Evolutionary conservation across 2,329 filamentous ascomycete genomes (phyloP).

Genomic region (Magnaporthiopsis rhizophila): DNA sequence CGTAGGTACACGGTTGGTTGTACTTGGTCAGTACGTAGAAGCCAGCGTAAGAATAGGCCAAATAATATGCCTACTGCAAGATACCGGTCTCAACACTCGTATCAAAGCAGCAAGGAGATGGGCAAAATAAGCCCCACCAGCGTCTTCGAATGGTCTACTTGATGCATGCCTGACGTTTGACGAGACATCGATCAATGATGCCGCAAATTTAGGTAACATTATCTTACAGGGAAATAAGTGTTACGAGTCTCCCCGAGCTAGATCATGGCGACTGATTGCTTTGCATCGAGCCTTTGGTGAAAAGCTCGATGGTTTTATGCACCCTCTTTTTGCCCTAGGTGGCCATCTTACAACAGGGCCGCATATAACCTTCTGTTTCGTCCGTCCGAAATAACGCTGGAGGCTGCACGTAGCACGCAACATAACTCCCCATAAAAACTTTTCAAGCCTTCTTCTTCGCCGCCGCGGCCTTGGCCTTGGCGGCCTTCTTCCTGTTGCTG

Average conservation of each 20-base stretch:
- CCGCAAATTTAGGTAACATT: background rate
- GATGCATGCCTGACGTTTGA: no score
- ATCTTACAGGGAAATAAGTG: background rate
- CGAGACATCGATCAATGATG: background rate
- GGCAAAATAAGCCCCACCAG: background rate
- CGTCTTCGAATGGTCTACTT: no score
- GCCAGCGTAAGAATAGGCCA: background rate
- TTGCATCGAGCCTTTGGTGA: background rate
- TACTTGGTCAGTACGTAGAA: background rate
- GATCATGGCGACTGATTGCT: background rate
- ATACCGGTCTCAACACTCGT: background rate
- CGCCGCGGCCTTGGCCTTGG: conserved; percentile 76
- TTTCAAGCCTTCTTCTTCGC: conserved; percentile 76
- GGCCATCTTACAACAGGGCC: background rate
- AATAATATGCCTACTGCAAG: background rate
- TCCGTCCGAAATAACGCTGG: background rate
- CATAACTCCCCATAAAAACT: conserved; percentile 2
- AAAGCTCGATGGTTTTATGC: background rate
- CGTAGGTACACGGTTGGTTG: background rate
- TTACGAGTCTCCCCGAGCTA: background rate
- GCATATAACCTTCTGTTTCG: background rate
- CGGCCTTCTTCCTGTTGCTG: conserved; percentile 95
- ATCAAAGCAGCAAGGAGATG: background rate
- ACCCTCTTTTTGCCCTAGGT: background rate
- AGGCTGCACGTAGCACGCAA: background rate